Percentiles rank a stretch among this genome's conserved stretches.
Evolutionary conservation across 2,329 filamentous ascomycete genomes (phyloP).

Genomic region (Penicillium sp.): DNA sequence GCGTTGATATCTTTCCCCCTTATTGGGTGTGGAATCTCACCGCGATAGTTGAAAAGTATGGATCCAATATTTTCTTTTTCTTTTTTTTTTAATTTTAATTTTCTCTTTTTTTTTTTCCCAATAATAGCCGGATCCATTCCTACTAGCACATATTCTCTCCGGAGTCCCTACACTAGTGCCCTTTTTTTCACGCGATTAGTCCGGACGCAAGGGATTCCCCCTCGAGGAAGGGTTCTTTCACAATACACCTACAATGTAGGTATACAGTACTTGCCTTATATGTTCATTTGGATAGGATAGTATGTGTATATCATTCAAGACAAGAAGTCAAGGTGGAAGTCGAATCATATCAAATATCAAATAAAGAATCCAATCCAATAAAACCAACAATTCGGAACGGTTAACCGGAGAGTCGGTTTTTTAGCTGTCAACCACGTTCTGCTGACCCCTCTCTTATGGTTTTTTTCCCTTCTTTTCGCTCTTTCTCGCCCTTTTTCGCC

Average conservation of each 20-base stretch:
- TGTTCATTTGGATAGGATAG: neutral
- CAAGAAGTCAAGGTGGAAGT: neutral
- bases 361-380: neutral
- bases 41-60: conserved; percentile 1
- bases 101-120: neutral
- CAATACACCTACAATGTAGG: neutral
- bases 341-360: neutral
- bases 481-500: neutral
- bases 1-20: conserved; percentile 7
- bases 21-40: conserved; percentile 19
- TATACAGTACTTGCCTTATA: no score
- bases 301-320: neutral
- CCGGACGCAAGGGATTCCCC: conserved; percentile 2
- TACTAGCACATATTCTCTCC: conserved; percentile 12
- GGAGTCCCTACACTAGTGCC: conserved; percentile 11
- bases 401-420: neutral
- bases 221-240: conserved; percentile 8
- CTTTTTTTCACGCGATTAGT: conserved; percentile 6
- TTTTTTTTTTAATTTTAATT: neutral
- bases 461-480: neutral
- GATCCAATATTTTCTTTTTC: conserved; percentile 4
- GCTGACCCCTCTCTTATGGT: conserved; percentile 1
- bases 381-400: conserved; percentile 1
- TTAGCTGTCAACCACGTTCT: conserved; percentile 12
- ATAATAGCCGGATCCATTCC: conserved; percentile 9